Evolutionary conservation across 2,329 filamentous ascomycete genomes (phyloP), one percentile per base, ranked within the genome.

Genomic region (Penicillium sp.): DNA sequence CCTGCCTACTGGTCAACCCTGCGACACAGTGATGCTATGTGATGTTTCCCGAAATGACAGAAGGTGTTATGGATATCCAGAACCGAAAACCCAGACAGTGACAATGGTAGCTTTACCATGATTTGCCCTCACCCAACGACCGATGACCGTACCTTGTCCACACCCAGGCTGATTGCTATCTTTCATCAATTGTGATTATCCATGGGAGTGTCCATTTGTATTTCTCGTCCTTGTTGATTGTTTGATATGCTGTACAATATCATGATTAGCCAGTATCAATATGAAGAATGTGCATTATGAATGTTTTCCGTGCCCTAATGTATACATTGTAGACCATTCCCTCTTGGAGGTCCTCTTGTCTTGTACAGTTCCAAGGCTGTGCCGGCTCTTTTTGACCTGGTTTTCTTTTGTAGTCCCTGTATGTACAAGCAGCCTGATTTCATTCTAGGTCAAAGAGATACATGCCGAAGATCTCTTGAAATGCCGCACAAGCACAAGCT

Each of bases 181-280:
- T 38, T 38, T 23, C 4, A 48, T 16, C 19, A 46, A 33, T 31
- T 44, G 53, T 38, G 39, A 43, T 44, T 36, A 36, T 40, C n/a
- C 43, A 11, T 41, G 34, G 31, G 34, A 21, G 36, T 48, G 39
- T 50, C 39, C 45, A 53, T 36, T 46, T 57, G 49, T 53, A 53
- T 53, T 50, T 57, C 38, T 44, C 19, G n/a, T 36, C 38, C 7
- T 25, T 29, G 46, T 25, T 29, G 39, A 40, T 41, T 53, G 56
- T 54, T 51, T 39, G 33, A 43, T 53, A 50, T 49, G 40, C 36
- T 58, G 52, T 51, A 58, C 45, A 52, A 44, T 59, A 49, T 34
- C 40, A 49, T 60, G 33, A 33, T 55, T 55, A 60, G 46, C 38
- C 39, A 27, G 34, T 60, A 61, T 61, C 15, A 40, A 50, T 53